Evolutionary conservation across 441 rosid genomes (phyloP).

Genomic region (Adansonia madagascariensis): DNA sequence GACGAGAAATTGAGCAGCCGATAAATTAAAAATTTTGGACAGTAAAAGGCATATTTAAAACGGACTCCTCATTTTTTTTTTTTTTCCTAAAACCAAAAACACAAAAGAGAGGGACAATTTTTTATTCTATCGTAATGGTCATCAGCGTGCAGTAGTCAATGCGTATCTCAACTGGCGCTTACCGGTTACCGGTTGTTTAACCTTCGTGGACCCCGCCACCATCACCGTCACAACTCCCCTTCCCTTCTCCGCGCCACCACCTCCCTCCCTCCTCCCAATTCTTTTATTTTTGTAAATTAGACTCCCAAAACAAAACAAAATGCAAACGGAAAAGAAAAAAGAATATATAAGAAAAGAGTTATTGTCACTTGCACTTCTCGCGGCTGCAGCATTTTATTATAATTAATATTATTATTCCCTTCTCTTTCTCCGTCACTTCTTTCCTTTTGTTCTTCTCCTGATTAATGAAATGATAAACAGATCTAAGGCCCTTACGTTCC

Average conservation of each 20-base stretch:
- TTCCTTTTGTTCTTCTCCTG: not conserved
- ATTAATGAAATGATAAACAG: constrained; percentile 34
- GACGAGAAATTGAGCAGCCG: no score
- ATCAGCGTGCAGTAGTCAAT: constrained; percentile 22
- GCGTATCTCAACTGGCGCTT: constrained; percentile 34
- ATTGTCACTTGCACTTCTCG: constrained; percentile 28
- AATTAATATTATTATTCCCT: not conserved
- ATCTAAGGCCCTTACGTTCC: constrained; percentile 41
- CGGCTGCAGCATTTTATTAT: constrained; percentile 23
- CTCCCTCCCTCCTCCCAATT: not conserved
- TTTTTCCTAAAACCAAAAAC: no score
- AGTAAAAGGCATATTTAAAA: constrained; percentile 27
- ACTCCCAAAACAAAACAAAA: constrained; percentile 19
- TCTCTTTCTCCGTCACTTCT: constrained; percentile 12
- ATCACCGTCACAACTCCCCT: constrained; percentile 14
- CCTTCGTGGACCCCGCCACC: constrained; percentile 24
- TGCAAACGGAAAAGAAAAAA: not conserved
- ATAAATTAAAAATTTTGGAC: not conserved
- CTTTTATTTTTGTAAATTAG: not conserved
- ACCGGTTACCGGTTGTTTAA: constrained; percentile 34
- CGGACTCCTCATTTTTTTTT: constrained; percentile 17
- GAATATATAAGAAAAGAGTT: not conserved
- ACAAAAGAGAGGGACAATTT: not conserved
- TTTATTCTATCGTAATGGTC: not conserved
- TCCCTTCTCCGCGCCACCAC: constrained; percentile 19